Evolutionary conservation across 116 monocot species (phyloP), one percentile per base, ranked within the genome.

Genomic region (Cymodocea nodosa): DNA sequence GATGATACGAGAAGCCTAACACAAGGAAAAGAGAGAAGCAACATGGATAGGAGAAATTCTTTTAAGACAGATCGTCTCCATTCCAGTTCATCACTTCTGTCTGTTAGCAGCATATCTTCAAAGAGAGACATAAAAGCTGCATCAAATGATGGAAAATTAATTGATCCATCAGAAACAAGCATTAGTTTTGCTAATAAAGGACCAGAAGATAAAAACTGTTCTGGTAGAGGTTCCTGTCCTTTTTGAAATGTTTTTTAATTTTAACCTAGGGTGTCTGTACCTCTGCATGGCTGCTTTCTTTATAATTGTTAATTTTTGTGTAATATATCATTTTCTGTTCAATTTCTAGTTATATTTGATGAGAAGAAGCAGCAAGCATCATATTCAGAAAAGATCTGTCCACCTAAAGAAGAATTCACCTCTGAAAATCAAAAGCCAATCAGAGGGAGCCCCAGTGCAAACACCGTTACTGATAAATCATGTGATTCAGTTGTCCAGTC

Each of bases 1-100:
- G 77, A 73, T 37, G 78, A 82, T 57, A 30, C 67, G 24, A 77
- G 49, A 81, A 52, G 59, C 44, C 35, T 60, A 23, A 79, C 75
- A 63, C 74, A 73, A 20, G 36, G 15, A 5, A 79, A 71, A 53
- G 69, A 84, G 68, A 77, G 68, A 60, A 78, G 35, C 23, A 20
- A 34, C 16, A 6, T 79, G 15, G 84, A 83, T 59, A 80, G 60
- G 71, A 79, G 77, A 56, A 66, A 56, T 55, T 68, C 64, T 63
- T 69, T 72, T 55, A 54, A 56, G 4, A 22, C 56, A 34, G 77
- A 81, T 23, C 59, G 39, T 13, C 68, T 49, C 15, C 53, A 44
- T 39, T 12, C 39, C 4, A 67, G 51, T 54, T 62, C 74, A 63
- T 17, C 73, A 70, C 23, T 49, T 12, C 35, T 39, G 19, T 15